Evolutionary conservation across 495 filamentous ascomycete genomes (phyloP).

Genomic region (Penicillium simplicissimum): DNA sequence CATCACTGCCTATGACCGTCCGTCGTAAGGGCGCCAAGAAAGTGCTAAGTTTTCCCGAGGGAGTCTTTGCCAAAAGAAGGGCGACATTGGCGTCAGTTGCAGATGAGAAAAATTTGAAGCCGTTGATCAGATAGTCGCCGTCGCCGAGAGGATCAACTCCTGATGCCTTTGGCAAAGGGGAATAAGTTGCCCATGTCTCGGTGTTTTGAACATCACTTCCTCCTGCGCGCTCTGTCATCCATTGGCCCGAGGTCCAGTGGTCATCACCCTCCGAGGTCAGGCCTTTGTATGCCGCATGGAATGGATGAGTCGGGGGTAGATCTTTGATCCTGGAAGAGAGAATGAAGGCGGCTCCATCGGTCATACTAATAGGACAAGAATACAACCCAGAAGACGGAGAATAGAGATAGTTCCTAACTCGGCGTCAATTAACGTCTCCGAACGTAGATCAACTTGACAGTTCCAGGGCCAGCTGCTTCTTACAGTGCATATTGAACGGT

Average conservation of each 20-base stretch:
- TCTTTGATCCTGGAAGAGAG: conserved; percentile 52
- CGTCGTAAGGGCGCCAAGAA: conserved; percentile 66
- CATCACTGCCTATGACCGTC: conserved; percentile 34
- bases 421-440: conserved; percentile 14
- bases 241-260: conserved; percentile 77
- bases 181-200: conserved; percentile 61
- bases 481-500: conserved; percentile 39
- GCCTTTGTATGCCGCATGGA: conserved; percentile 46
- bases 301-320: conserved; percentile 44
- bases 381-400: conserved; percentile 60
- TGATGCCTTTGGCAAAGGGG: conserved; percentile 20
- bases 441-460: background rate
- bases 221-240: conserved; percentile 82
- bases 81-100: conserved; percentile 72
- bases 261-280: conserved; percentile 58
- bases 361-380: conserved; percentile 70
- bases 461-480: background rate
- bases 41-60: conserved; percentile 55
- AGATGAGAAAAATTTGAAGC: conserved; percentile 78
- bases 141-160: conserved; percentile 21
- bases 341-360: conserved; percentile 67
- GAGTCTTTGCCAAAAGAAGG: conserved; percentile 67
- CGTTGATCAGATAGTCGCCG: conserved; percentile 52
- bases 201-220: conserved; percentile 73
- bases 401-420: conserved; percentile 65